Base-by-base conservation (phyloP, 305 asterid species). In the Stenogyne calaminthoides region DNA sequence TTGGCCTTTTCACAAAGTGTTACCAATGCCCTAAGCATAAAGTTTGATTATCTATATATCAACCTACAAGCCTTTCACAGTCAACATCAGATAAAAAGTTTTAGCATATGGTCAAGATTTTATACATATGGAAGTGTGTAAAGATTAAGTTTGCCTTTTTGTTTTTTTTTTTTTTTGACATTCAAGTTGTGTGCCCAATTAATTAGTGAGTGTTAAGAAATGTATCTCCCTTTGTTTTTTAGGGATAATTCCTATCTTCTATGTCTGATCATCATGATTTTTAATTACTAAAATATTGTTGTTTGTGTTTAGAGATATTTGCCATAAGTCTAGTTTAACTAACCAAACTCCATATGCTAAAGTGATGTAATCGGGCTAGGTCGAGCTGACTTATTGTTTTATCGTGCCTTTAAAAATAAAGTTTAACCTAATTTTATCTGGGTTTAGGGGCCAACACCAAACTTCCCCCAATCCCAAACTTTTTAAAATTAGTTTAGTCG, bases 1-100 rank as follows among this genome's bases (percentile, higher is more conserved):
- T 91, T 82, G 97, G 97, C 32, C 64, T 87, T 60, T 91, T 91
- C 74, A 81, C 95, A 32, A 91, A 91, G 85, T 91, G 97, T 67
- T 91, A 86, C 59, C 97, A 91, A 61, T 91, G 97, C 81, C 95
- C 95, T 22, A 86, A 84, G 56, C 88, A 73, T 77, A 78, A 75
- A 78, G 84, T 51, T 76, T 84, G 80, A 82, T 47, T 77, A n/a
- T n/a, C n/a, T n/a, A n/a, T n/a, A n/a, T n/a, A n/a, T n/a, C n/a
- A n/a, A n/a, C n/a, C n/a, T n/a, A n/a, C n/a, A n/a, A n/a, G n/a
- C n/a, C n/a, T n/a, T n/a, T n/a, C n/a, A n/a, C n/a, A n/a, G n/a
- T n/a, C n/a, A n/a, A n/a, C n/a, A n/a, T n/a, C n/a, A n/a, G n/a
- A n/a, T n/a, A n/a, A n/a, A n/a, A n/a, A n/a, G n/a, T n/a, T n/a